These are phyloP conservation scores for Marchantia polymorpha DNA, from an alignment of 225 moss, liverwort and hornwort genomes.

Conservation along the genomic window DNA sequence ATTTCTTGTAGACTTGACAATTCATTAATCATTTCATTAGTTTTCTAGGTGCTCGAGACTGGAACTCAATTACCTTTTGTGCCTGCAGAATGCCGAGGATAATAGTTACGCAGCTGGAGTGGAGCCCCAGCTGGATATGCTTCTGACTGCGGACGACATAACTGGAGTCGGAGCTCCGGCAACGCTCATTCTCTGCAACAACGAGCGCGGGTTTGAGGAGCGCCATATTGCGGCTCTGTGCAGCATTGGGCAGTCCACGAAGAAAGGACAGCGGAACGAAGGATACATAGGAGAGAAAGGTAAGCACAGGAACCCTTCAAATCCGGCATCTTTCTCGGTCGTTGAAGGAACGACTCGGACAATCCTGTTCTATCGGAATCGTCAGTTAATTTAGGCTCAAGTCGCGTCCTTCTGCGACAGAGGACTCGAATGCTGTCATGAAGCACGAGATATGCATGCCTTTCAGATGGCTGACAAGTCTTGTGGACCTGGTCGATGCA, in stretches of 20 bases:
- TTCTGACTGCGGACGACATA: conserved; percentile 26
- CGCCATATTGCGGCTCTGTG: conserved; percentile 29
- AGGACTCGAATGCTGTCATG: too few relatives aligned
- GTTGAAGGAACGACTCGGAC: not conserved
- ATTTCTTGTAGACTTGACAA: too few relatives aligned
- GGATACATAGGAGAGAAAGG: conserved; percentile 41
- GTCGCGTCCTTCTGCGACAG: too few relatives aligned
- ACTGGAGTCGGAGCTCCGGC: conserved; percentile 16
- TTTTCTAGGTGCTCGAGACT: not conserved
- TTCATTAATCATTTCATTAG: not conserved
- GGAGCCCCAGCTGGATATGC: conserved; percentile 28
- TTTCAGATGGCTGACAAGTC: not conserved
- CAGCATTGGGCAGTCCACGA: conserved; percentile 24
- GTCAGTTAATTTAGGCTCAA: too few relatives aligned
- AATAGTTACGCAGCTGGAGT: conserved; percentile 22
- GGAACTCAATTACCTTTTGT: not conserved
- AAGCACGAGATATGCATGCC: too few relatives aligned
- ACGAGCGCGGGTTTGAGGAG: conserved; percentile 30
- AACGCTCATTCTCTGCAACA: conserved; percentile 32
- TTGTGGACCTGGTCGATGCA: conserved; percentile 11
- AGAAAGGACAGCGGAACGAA: conserved; percentile 23
- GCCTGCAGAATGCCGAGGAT: conserved; percentile 37
- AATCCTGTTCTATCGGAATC: too few relatives aligned
- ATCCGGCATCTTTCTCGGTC: not conserved
- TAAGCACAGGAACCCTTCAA: not conserved